These are phyloP conservation scores for Aquanectria penicillioides DNA, from an alignment of 2,329 filamentous ascomycete species.

Conservation along the genomic window DNA sequence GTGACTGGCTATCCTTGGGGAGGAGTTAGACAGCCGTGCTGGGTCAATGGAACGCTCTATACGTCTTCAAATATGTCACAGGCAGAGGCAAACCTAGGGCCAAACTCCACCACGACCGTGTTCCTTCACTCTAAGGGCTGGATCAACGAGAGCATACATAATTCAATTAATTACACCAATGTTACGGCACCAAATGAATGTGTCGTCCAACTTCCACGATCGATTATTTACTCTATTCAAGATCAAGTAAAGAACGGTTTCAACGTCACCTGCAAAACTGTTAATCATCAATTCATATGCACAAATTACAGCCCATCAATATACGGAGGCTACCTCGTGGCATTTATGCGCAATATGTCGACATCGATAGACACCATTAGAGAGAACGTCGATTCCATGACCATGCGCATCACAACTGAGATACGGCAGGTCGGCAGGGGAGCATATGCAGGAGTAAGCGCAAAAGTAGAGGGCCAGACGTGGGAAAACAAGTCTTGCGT, in stretches of 20 bases:
- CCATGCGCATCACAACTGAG: neutral
- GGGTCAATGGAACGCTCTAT: neutral
- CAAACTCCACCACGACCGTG: neutral
- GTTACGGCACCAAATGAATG: neutral
- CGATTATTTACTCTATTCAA: neutral
- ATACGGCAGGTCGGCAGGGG: neutral
- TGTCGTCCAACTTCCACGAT: neutral
- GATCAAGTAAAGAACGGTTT: neutral
- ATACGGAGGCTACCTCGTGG: neutral
- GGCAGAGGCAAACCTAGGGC: neutral
- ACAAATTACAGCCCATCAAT: neutral
- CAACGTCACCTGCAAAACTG: neutral
- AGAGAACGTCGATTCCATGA: neutral
- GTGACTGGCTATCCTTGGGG: neutral
- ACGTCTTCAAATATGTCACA: conserved; percentile 1
- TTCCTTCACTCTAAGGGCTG: neutral
- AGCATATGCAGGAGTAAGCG: no score
- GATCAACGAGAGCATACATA: neutral
- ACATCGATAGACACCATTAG: neutral
- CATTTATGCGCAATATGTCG: neutral
- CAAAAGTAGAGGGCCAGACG: neutral
- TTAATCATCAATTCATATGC: neutral
- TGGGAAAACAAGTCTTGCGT: conserved; percentile 4
- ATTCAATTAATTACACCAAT: neutral
- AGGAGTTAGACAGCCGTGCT: neutral